A percentile compares a stretch with the other conserved stretches of the same genome.
These are phyloP conservation scores for Actinomucor elegans DNA, from an alignment of 371 early-diverging fungal genomes.

Conservation along the genomic window DNA sequence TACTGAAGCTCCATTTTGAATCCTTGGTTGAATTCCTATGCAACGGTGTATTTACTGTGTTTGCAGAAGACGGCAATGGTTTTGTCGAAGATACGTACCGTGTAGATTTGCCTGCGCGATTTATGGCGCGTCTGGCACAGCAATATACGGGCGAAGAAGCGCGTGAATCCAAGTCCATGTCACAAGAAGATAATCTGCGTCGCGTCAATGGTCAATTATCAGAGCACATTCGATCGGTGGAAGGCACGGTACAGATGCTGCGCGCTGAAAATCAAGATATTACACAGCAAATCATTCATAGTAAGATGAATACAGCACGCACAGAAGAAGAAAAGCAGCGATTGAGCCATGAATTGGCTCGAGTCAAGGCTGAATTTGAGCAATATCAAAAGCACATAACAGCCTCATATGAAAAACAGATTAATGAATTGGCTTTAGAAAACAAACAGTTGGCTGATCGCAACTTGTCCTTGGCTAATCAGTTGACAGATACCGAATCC, in stretches of 20 bases:
- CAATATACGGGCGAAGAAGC: slow-evolving; percentile 45
- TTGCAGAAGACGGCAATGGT: slow-evolving; percentile 43
- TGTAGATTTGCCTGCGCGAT: slow-evolving; percentile 35
- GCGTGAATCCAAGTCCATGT: slow-evolving; percentile 24
- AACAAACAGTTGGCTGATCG: slow-evolving; percentile 56
- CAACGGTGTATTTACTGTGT: slow-evolving; percentile 72
- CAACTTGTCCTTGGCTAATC: slow-evolving; percentile 53
- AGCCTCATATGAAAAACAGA: slow-evolving; percentile 55
- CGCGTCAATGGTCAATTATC: slow-evolving; percentile 70
- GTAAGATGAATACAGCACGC: slow-evolving; percentile 58
- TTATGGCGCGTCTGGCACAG: slow-evolving; percentile 38
- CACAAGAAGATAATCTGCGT: slow-evolving; percentile 61
- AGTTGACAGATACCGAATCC: slow-evolving; percentile 58
- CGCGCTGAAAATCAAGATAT: slow-evolving; percentile 71
- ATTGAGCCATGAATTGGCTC: slow-evolving; percentile 52
- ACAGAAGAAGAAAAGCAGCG: slow-evolving; percentile 56
- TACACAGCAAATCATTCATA: slow-evolving; percentile 53
- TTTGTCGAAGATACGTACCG: slow-evolving; percentile 39
- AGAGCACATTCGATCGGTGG: slow-evolving; percentile 60
- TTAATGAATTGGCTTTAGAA: slow-evolving; percentile 50
- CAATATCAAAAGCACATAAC: slow-evolving; percentile 45
- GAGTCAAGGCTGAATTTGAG: slow-evolving; percentile 49
- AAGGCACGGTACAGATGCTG: slow-evolving; percentile 57
- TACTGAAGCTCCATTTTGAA: slow-evolving; percentile 82
- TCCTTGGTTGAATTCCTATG: slow-evolving; percentile 81